Evolutionary conservation across 495 filamentous ascomycete genomes (phyloP).

Genomic region (Penicillium crystallinum): DNA sequence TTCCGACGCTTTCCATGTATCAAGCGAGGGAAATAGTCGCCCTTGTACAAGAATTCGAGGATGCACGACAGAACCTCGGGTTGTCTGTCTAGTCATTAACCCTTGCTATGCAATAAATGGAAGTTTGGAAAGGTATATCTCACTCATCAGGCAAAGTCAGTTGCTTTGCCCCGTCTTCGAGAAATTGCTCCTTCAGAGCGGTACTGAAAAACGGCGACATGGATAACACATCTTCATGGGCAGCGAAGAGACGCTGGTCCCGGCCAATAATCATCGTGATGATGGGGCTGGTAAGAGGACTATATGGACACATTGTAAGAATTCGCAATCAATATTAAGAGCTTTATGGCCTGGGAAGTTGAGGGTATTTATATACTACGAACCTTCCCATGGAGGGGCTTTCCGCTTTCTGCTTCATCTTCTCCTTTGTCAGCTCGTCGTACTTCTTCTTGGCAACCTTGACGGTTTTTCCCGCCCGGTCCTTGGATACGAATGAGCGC

Average conservation of each 20-base stretch:
- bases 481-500: conserved; percentile 70
- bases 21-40: conserved; percentile 60
- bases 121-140: background rate
- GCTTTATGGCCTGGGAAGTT: too few species aligned
- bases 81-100: conserved; percentile 34
- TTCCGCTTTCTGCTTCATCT: conserved; percentile 62
- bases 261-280: conserved; percentile 75
- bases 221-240: conserved; percentile 61
- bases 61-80: conserved; percentile 62
- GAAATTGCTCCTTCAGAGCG: conserved; percentile 52
- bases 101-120: background rate
- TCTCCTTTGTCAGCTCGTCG: conserved; percentile 68
- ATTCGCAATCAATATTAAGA: background rate
- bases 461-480: conserved; percentile 73
- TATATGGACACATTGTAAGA: conserved; percentile 15
- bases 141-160: conserved; percentile 57
- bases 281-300: conserved; percentile 68
- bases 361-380: conserved; percentile 15
- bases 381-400: conserved; percentile 48
- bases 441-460: conserved; percentile 67
- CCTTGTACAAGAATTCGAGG: conserved; percentile 68
- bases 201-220: conserved; percentile 55
- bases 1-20: conserved; percentile 43
- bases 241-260: conserved; percentile 74
- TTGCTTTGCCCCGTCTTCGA: conserved; percentile 50